Base-by-base conservation (phyloP, 2,329 filamentous ascomycete genomes). In the Claviceps pazoutovae region DNA sequence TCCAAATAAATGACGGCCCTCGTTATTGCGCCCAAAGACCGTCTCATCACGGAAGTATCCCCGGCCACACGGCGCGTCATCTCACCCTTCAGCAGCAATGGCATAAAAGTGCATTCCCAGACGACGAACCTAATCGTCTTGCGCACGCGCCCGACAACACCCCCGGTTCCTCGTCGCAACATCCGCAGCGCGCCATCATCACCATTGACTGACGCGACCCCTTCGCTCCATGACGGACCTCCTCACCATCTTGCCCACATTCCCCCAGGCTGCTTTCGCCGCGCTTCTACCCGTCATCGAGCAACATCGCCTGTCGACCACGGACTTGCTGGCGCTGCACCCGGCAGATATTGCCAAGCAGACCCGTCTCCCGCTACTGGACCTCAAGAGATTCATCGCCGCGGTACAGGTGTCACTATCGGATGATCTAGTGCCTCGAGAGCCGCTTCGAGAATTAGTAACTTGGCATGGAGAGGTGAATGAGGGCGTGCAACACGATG, bases 261-360 rank as follows among this genome's bases (percentile, higher is more conserved):
- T 96, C 64, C 78, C 84, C 55, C 75, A 79, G 57, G 75, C 78
- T 62, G 76, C 77, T 55, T 91, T 86, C 69, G 74, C 82, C 43
- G 81, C 85, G 61, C 81, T 96, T 46, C 70, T 96, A 36, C 83
- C 87, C 2, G 80, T 82, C 21, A 78, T 97, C 51, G 91, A 97
- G 70, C 80, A 80, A 64, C 81, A 86, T 60, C 74, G 76, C 49
- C 74, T 98, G 63, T 86, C 86, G 26, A 86, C 86, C 36, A 82
- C 81, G 59, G 93, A 98, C 65, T 78, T 98, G 48, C 76, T 98
- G 60, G 87, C 87, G 2, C 82, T 94, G 56, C 87, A 95, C 62
- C 77, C 83, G 4, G 74, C 83, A 55, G 86, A 95, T 62, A 80
- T 97, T 57, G 88, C 88, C 53, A 93, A 86, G 71, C 84, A 88